Conservation (phyloP, 192 early-diverging fungal species). For the Lunasporangiospora selenospora region DNA sequence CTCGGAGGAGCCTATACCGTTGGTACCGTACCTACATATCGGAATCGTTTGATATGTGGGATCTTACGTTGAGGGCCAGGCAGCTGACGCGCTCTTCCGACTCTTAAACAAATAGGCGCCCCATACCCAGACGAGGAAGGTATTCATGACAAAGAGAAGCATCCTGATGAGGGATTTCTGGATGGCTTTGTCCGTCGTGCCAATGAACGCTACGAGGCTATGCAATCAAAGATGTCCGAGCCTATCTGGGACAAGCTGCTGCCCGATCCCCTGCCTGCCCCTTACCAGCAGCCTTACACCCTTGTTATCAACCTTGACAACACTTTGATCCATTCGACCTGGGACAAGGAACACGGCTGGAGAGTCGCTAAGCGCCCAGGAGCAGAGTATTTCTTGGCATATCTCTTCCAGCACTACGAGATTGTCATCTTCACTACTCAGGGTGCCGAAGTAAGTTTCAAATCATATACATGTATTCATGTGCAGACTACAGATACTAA, state of each 20-base stretch:
- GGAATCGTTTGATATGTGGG: no score
- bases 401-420: conserved; percentile 92
- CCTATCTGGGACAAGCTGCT: conserved; percentile 89
- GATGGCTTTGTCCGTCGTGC: conserved; percentile 14
- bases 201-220: conserved; percentile 25
- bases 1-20: no score
- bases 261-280: conserved; percentile 87
- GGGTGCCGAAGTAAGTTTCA: conserved; percentile 72
- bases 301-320: conserved; percentile 96
- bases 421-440: conserved; percentile 96
- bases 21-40: no score
- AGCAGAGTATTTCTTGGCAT: conserved; percentile 93
- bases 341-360: conserved; percentile 98
- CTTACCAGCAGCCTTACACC: conserved; percentile 89
- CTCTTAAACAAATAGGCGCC: conserved; percentile 5
- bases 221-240: conserved; percentile 54
- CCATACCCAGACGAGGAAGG: conserved; percentile 38
- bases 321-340: conserved; percentile 90
- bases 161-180: conserved; percentile 21
- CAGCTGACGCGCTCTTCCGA: conserved; percentile 2
- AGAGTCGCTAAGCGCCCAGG: conserved; percentile 95
- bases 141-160: conserved; percentile 21
- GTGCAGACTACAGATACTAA: no score
- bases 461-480: background rate
- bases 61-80: conserved; percentile 19